Conservation (phyloP, 2,329 filamentous ascomycete genomes). For the Coniochaeta pulveracea region DNA sequence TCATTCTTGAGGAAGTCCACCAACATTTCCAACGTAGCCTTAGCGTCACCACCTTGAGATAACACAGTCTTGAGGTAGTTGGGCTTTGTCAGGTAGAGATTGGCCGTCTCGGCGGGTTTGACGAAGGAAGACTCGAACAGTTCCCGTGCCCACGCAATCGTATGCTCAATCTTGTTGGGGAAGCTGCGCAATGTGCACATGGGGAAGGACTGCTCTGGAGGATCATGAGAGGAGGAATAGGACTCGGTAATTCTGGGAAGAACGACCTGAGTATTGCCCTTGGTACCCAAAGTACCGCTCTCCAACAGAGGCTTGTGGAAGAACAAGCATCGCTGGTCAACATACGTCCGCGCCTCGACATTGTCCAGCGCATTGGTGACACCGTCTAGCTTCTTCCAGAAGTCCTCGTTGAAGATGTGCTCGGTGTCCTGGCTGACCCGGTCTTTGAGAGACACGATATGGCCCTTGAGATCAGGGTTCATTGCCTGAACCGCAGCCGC, state of each 20-base stretch:
- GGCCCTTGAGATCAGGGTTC: slow-evolving; percentile 84
- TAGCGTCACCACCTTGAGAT: slow-evolving; percentile 91
- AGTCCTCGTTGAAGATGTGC: slow-evolving; percentile 84
- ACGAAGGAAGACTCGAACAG: slow-evolving; percentile 92
- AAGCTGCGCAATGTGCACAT: slow-evolving; percentile 98
- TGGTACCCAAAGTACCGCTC: slow-evolving; percentile 95
- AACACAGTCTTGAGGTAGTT: slow-evolving; percentile 80
- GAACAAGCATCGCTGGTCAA: slow-evolving; percentile 92
- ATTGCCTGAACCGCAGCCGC: slow-evolving; percentile 82
- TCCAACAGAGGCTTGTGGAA: slow-evolving; percentile 95
- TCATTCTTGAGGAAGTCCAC: slow-evolving; percentile 85
- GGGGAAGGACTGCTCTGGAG: slow-evolving; percentile 95
- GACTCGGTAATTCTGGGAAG: slow-evolving; percentile 88
- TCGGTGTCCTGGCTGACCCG: slow-evolving; percentile 88
- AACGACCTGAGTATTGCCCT: slow-evolving; percentile 96
- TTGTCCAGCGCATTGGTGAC: slow-evolving; percentile 98
- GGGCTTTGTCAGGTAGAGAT: slow-evolving; percentile 82
- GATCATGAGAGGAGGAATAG: slow-evolving; percentile 90
- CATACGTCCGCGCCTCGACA: slow-evolving; percentile 91
- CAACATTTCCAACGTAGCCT: slow-evolving; percentile 82
- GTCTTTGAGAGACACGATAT: slow-evolving; percentile 79
- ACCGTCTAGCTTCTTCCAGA: slow-evolving; percentile 79
- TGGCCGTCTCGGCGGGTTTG: slow-evolving; percentile 86
- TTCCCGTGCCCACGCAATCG: slow-evolving; percentile 95
- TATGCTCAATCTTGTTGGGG: slow-evolving; percentile 97